Evolutionary conservation across 2,329 filamentous ascomycete genomes (phyloP).

Genomic region (Bipolaris sorokiniana): DNA sequence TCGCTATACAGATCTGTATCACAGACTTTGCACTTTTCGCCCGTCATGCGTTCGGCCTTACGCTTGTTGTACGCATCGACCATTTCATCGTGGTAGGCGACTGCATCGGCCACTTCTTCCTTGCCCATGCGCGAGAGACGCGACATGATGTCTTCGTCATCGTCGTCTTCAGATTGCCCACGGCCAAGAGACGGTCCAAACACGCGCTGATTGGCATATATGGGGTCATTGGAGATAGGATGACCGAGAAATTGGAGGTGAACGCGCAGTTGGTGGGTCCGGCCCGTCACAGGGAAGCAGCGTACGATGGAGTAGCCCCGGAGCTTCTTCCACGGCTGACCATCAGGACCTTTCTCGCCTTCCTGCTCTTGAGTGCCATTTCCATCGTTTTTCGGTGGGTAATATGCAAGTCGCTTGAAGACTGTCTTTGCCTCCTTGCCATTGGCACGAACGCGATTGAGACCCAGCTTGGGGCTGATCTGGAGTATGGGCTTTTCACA

Average conservation of each 20-base stretch:
- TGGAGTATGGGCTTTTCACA: conserved; percentile 93
- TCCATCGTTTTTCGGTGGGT: conserved; percentile 62
- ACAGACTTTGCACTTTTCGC: conserved; percentile 79
- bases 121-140: conserved; percentile 91
- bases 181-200: conserved; percentile 82
- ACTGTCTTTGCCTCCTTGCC: conserved; percentile 90
- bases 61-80: conserved; percentile 87
- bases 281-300: conserved; percentile 88
- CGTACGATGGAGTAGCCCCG: conserved; percentile 93
- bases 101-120: conserved; percentile 85
- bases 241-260: conserved; percentile 94
- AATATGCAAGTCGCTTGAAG: conserved; percentile 92
- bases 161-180: conserved; percentile 69
- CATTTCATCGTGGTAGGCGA: conserved; percentile 93
- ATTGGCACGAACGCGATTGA: conserved; percentile 92
- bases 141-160: conserved; percentile 88
- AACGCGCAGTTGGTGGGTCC: conserved; percentile 93
- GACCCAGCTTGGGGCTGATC: conserved; percentile 91
- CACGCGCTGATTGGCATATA: conserved; percentile 92
- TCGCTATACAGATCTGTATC: conserved; percentile 91
- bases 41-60: conserved; percentile 93
- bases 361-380: conserved; percentile 17
- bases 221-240: conserved; percentile 96
- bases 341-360: conserved; percentile 31
- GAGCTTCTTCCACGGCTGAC: conserved; percentile 59